Evolutionary conservation across 2,329 filamentous ascomycete species (phyloP), one percentile per base, ranked within the genome.

Genomic region (Penicillium sp.): DNA sequence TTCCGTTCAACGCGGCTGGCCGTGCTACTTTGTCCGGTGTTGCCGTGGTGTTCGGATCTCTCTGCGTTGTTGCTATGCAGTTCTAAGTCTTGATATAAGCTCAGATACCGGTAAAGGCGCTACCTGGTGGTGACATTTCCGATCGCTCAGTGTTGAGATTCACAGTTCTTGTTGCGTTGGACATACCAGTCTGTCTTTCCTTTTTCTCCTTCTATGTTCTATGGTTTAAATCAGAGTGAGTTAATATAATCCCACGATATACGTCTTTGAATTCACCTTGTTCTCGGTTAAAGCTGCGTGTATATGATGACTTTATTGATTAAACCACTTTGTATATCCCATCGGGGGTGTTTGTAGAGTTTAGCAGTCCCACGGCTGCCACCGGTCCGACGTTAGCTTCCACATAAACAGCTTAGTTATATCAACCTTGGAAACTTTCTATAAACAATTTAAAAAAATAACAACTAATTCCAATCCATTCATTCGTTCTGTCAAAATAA

Each of bases 1-100:
- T 60, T 24, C 44, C 61, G 3, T 68, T 60, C 61, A 68, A 66
- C 56, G 66, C 62, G 11, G 67, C 66, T 24, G 65, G 65, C 34
- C 63, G 65, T 31, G 55, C 60, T 38, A 61, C 65, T 38, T 48
- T 67, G 24, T 67, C 67, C 45, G 61, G 61, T 34, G 26, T 65
- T 13, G 63, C 64, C 10, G 56, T 62, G 9, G 57, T 58, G n/a
- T 50, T 69, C 29, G 66, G 66, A 43, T 64, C 63, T 26, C 37
- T 66, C 34, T 55, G 48, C 45, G 60, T 61, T 20, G 52, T 60
- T 49, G 62, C 59, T 35, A 61, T 69, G 59, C 65, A 68, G 56
- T 47, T 67, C 44, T 68, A 61, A 65, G 50, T 55, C 20, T n/a
- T 2, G 4, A 40, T 16, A 5, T 26, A 4, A 14, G 10, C 38